Percentiles rank a stretch among this genome's conserved stretches.
These are phyloP conservation scores for Phytophthora pisi DNA, from an alignment of 352 stramenopile species.

Conservation along the genomic window DNA sequence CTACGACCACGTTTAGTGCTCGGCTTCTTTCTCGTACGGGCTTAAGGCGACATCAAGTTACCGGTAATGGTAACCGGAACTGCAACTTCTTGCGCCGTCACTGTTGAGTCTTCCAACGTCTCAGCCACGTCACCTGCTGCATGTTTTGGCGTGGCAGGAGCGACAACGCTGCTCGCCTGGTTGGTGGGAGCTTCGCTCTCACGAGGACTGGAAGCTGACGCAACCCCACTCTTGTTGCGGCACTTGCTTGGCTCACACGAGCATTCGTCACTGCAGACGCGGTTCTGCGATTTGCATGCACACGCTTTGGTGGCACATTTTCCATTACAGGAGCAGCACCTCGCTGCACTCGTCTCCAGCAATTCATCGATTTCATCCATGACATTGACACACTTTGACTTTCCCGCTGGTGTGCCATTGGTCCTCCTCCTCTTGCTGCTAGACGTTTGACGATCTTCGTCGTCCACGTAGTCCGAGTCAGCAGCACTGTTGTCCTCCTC, in stretches of 20 bases:
- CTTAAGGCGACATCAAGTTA: conserved; percentile 10
- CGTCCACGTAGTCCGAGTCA: conserved; percentile 76
- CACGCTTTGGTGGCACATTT: conserved; percentile 81
- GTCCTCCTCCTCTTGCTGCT: conserved; percentile 9
- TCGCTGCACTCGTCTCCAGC: conserved; percentile 37
- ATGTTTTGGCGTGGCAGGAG: conserved; percentile 10
- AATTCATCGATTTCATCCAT: conserved; percentile 70
- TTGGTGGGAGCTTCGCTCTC: not conserved
- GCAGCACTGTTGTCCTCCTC: conserved; percentile 57
- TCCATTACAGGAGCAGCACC: conserved; percentile 70
- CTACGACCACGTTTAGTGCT: too few relatives aligned
- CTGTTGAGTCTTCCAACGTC: not conserved
- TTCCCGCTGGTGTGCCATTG: not conserved
- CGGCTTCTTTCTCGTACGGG: not conserved
- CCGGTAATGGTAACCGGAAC: conserved; percentile 1
- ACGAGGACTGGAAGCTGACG: not conserved
- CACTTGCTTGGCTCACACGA: conserved; percentile 65
- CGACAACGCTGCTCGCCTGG: not conserved
- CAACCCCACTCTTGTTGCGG: conserved; percentile 39
- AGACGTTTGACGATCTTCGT: conserved; percentile 30
- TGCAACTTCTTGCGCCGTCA: not conserved
- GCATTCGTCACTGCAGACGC: conserved; percentile 51
- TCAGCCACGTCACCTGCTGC: not conserved
- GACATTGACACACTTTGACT: conserved; percentile 18
- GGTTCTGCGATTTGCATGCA: conserved; percentile 56